phyloP scores from a whole-genome alignment of 768 basidiomycete genomes.

The Tricholoma sp. region DNA sequence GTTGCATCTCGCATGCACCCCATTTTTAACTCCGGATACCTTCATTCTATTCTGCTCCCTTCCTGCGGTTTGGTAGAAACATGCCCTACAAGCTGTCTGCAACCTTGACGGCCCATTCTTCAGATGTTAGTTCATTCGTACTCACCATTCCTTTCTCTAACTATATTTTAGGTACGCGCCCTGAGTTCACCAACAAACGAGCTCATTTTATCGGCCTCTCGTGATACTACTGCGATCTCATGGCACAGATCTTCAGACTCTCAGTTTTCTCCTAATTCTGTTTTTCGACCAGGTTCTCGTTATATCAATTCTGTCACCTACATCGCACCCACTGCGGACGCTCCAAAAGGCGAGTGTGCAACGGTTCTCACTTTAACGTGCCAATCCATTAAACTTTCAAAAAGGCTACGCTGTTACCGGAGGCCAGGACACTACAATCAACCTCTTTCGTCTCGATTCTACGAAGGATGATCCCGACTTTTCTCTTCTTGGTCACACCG shows the following conservation, averaged over 20 bases:
- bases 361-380: constrained; percentile 10
- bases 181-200: constrained; percentile 71
- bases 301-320: constrained; percentile 82
- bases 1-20: constrained; percentile 1
- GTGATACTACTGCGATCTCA: constrained; percentile 85
- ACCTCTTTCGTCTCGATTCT: constrained; percentile 63
- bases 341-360: constrained; percentile 57
- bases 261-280: constrained; percentile 48
- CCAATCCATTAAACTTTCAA: constrained; percentile 16
- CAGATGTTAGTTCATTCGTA: constrained; percentile 54
- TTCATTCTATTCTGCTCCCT: constrained; percentile 1
- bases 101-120: constrained; percentile 61
- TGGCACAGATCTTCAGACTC: constrained; percentile 59
- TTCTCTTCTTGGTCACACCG: constrained; percentile 82
- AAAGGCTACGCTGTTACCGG: constrained; percentile 86
- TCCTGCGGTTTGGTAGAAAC: constrained; percentile 1
- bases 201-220: constrained; percentile 84
- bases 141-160: constrained; percentile 10
- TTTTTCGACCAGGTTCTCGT: constrained; percentile 61
- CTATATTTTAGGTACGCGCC: constrained; percentile 66
- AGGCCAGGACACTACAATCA: constrained; percentile 85
- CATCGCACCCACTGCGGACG: constrained; percentile 61
- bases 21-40: constrained; percentile 26
- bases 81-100: constrained; percentile 82
- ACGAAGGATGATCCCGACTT: constrained; percentile 71